Percentiles rank a stretch among this genome's conserved stretches.
These are phyloP conservation scores for Mycosarcoma mackinlayi DNA, from an alignment of 1,284 basidiomycete genomes.

Conservation along the genomic window DNA sequence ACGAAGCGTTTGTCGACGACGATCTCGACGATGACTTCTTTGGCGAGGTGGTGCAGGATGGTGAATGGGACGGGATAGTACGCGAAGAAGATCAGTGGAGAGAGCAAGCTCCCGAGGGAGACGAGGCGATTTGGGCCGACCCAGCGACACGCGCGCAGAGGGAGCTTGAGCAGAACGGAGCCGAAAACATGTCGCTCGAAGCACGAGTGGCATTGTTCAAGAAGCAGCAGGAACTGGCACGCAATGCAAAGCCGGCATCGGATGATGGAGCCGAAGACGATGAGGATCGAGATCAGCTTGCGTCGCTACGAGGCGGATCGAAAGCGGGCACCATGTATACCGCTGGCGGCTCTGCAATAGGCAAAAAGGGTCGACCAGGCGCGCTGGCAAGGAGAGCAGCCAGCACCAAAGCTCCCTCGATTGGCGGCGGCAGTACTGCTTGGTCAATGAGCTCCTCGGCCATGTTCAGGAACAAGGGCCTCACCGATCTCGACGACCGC, in stretches of 20 bases:
- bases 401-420: conserved; percentile 54
- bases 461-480: conserved; percentile 89
- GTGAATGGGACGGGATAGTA: conserved; percentile 57
- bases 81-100: conserved; percentile 55
- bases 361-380: conserved; percentile 57
- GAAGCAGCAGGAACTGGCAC: conserved; percentile 44
- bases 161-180: conserved; percentile 36
- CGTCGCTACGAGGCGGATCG: conserved; percentile 34
- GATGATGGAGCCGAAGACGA: conserved; percentile 29
- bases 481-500: conserved; percentile 88
- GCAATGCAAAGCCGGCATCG: conserved; percentile 12
- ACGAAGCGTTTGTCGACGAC: conserved; percentile 76
- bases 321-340: conserved; percentile 41
- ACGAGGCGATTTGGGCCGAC: conserved; percentile 61
- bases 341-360: conserved; percentile 49
- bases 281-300: conserved; percentile 56
- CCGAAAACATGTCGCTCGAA: conserved; percentile 57
- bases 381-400: conserved; percentile 61
- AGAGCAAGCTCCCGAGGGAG: conserved; percentile 61
- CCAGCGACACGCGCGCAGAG: conserved; percentile 43
- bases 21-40: conserved; percentile 75
- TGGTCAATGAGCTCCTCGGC: conserved; percentile 89
- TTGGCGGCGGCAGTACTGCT: conserved; percentile 60
- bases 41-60: conserved; percentile 75
- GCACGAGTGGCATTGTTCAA: conserved; percentile 66